Evolutionary conservation across 495 filamentous ascomycete species (phyloP).

Genomic region (Saxophila tyrrhenica): DNA sequence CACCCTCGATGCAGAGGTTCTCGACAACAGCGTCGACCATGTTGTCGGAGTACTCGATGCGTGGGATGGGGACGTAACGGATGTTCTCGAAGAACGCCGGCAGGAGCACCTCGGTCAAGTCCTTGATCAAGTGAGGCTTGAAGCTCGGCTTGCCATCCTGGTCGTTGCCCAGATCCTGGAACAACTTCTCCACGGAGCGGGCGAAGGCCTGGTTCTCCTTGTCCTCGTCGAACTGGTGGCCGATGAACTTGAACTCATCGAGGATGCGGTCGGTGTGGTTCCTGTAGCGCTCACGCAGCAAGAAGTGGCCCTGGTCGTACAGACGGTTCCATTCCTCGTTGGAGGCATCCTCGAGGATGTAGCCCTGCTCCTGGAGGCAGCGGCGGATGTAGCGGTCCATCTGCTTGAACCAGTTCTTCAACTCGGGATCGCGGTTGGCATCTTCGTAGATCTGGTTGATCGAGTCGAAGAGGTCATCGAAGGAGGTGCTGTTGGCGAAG

Average conservation of each 20-base stretch:
- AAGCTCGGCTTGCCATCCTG: constrained; percentile 74
- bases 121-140: constrained; percentile 85
- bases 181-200: constrained; percentile 67
- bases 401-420: constrained; percentile 79
- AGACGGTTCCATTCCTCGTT: constrained; percentile 73
- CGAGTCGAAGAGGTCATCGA: constrained; percentile 72
- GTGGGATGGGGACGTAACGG: constrained; percentile 84
- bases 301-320: constrained; percentile 76
- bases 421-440: constrained; percentile 77
- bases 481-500: constrained; percentile 88
- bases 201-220: constrained; percentile 72
- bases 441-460: constrained; percentile 84
- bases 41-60: constrained; percentile 84
- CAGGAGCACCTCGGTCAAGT: constrained; percentile 75
- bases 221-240: constrained; percentile 79
- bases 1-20: constrained; percentile 88
- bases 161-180: constrained; percentile 75
- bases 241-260: constrained; percentile 83
- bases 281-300: constrained; percentile 81
- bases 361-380: constrained; percentile 80
- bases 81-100: constrained; percentile 76
- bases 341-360: constrained; percentile 73
- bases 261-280: constrained; percentile 76
- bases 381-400: constrained; percentile 67
- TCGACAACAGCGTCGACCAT: constrained; percentile 82